Evolutionary conservation across 495 filamentous ascomycete species (phyloP).

Genomic region (Cercophora newfieldiana): DNA sequence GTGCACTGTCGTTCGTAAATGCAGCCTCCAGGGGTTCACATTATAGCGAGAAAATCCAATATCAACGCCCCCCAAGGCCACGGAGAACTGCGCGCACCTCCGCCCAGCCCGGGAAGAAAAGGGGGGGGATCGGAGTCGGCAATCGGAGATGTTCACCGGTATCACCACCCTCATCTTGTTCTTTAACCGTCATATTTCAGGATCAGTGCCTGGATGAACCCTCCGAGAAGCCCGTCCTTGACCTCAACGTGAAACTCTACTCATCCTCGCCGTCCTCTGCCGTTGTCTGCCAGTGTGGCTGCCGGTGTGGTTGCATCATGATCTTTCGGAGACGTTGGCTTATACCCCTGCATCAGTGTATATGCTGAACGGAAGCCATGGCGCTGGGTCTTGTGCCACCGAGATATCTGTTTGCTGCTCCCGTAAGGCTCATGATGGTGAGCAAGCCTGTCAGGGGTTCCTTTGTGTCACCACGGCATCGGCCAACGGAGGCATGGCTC

Average conservation of each 20-base stretch:
- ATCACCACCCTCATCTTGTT: not conserved
- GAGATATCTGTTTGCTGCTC: not conserved
- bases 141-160: not conserved
- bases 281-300: not conserved
- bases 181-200: not conserved
- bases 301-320: not conserved
- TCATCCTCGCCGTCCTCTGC: not conserved
- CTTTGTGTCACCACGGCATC: not conserved
- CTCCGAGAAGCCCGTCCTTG: not conserved
- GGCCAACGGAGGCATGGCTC: conserved; percentile 2
- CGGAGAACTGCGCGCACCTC: not conserved
- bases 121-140: not conserved
- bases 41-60: no score
- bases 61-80: no score
- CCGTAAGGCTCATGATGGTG: not conserved
- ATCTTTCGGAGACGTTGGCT: not conserved
- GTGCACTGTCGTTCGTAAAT: not conserved
- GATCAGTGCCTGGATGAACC: not conserved
- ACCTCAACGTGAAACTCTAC: not conserved
- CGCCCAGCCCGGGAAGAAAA: not conserved
- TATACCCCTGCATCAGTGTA: not conserved
- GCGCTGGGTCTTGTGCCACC: not conserved
- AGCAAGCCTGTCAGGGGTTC: not conserved
- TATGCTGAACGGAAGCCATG: conserved; percentile 1
- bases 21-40: not conserved